Base-by-base conservation (phyloP, 2,329 filamentous ascomycete species). In the Talaromyces sp. region DNA sequence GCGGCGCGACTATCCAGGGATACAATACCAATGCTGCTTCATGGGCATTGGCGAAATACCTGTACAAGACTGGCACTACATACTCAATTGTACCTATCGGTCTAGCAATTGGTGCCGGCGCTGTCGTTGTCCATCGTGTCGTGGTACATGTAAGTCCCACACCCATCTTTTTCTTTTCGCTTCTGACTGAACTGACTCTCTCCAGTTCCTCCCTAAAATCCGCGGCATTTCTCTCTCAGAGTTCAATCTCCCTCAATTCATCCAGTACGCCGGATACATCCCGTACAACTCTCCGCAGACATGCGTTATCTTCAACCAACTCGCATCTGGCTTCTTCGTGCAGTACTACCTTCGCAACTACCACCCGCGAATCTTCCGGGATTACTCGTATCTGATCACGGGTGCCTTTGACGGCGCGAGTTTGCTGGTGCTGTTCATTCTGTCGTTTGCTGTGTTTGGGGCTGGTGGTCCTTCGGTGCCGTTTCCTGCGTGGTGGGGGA, bases 371-470 rank as follows among this genome's bases (percentile, higher is more conserved):
- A 71, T 82, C 52, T 83, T 82, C 72, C 78, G 73, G 64, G 77
- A 83, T 59, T 83, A 81, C 63, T 77, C 75, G 17, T 83, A 83
- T 65, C 66, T 83, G 7, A 67, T 83, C 1, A 77, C 79, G 0
- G 80, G 76, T n/a, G 80, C 80, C 0, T 78, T 79, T 15, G 81
- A 83, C 59, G 81, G 81, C 9, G 81, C 75, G 7, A 76, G 73
- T 59, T 70, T 81, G 3, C 68, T 71, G 1, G 77, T 75, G 0
- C 69, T 83, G 2, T 83, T 83, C 54, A 77, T 83, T 40, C 68
- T 83, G 11, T 82, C 80, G 0, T 83, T 83, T 67, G 80, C 81
- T 1, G 81, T 83, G 0, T 82, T 83, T 56, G 81, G 81, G 0
- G 80, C 78, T 2, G 78, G 78, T 31, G 78, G 78, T 0, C 59